Percentiles rank a stretch among this genome's conserved stretches.
Conservation (phyloP, 78 protist genomes). For the Tieghemostelium lacteum region DNA sequence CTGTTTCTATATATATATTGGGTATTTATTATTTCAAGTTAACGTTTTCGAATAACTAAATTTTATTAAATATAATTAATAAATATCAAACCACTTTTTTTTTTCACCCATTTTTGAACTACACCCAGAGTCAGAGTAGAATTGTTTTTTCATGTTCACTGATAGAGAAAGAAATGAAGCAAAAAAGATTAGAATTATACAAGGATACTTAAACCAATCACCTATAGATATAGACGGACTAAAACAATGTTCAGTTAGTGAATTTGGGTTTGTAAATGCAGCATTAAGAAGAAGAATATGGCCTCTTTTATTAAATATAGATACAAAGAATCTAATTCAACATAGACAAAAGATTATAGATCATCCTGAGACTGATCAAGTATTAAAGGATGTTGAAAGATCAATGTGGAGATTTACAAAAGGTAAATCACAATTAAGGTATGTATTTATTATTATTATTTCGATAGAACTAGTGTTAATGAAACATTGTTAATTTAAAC, state of each 20-base stretch:
- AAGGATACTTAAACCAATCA: background rate
- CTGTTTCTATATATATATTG: too few species aligned
- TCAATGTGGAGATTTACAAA: conserved; percentile 82
- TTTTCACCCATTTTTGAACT: too few species aligned
- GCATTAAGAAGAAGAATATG: conserved; percentile 23
- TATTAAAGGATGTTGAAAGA: conserved; percentile 80
- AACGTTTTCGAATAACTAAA: too few species aligned
- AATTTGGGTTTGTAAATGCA: conserved; percentile 66
- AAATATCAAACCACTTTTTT: too few species aligned
- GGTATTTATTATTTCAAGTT: too few species aligned
- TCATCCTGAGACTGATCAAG: conserved; percentile 78
- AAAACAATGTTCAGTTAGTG: conserved; percentile 31
- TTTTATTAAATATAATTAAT: too few species aligned
- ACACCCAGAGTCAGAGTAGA: too few species aligned
- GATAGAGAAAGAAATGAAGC: conserved; percentile 61
- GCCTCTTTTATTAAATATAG: conserved; percentile 53
- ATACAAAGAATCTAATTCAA: conserved; percentile 1
- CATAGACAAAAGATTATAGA: conserved; percentile 29
- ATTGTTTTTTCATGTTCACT: conserved; percentile 8
- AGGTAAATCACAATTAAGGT: conserved; percentile 74
- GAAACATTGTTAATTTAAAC: background rate
- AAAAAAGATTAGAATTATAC: conserved; percentile 34
- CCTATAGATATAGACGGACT: conserved; percentile 50
- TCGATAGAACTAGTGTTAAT: background rate
- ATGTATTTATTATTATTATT: background rate